Percentiles rank a stretch among this genome's conserved stretches.
phyloP scores from a whole-genome alignment of 345 rosid species.

The Raphanus raphanistrum region DNA sequence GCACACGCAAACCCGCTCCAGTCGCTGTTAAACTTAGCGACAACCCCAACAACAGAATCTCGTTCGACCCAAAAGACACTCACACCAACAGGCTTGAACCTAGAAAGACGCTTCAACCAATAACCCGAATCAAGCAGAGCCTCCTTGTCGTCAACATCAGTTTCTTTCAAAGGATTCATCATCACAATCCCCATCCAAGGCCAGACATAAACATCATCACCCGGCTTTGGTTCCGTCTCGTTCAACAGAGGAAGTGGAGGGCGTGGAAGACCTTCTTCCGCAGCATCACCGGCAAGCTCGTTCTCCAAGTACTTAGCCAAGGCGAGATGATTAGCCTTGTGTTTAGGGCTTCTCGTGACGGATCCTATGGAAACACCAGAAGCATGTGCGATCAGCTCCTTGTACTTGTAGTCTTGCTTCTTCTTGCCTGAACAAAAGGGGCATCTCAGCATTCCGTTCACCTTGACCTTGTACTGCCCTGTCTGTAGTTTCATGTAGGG shows the following conservation, averaged over 20 bases:
- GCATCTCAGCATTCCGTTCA: conserved; percentile 67
- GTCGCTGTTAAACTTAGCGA: conserved; percentile 56
- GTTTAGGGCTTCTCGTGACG: conserved; percentile 63
- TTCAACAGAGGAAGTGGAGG: conserved; percentile 24
- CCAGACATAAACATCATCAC: conserved; percentile 59
- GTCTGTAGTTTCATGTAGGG: conserved; percentile 53
- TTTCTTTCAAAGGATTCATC: conserved; percentile 39
- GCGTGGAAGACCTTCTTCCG: conserved; percentile 41
- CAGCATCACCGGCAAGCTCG: conserved; percentile 48
- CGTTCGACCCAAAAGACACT: conserved; percentile 50
- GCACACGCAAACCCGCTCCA: conserved; percentile 67
- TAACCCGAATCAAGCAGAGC: conserved; percentile 41
- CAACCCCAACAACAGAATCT: conserved; percentile 44
- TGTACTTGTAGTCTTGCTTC: conserved; percentile 77
- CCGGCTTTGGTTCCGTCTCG: conserved; percentile 34
- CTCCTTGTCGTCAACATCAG: conserved; percentile 29
- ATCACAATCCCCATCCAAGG: conserved; percentile 87
- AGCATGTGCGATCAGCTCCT: conserved; percentile 83
- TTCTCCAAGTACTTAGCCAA: conserved; percentile 65
- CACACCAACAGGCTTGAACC: conserved; percentile 59
- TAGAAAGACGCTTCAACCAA: conserved; percentile 61
- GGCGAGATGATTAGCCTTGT: conserved; percentile 86
- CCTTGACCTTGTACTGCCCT: conserved; percentile 62
- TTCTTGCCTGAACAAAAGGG: conserved; percentile 91
- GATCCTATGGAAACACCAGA: conserved; percentile 83